Percentiles rank a stretch among this genome's conserved stretches.
These are phyloP conservation scores for Backusella australiensis DNA, from an alignment of 192 early-diverging fungal genomes.

Conservation along the genomic window DNA sequence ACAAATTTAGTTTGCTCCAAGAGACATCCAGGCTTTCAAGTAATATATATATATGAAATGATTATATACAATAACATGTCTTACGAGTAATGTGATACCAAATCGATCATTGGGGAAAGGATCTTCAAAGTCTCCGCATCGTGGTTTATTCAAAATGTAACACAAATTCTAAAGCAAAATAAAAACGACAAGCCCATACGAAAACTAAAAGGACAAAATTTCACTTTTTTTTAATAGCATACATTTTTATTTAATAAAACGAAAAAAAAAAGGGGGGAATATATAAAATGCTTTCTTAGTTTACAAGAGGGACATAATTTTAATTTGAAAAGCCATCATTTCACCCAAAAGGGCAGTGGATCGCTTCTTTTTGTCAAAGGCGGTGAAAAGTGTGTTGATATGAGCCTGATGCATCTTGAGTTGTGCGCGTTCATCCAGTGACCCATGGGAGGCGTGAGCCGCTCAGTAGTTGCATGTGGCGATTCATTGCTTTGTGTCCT, in stretches of 20 bases:
- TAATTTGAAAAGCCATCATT: slow-evolving; percentile 46
- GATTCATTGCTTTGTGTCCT: slow-evolving; percentile 76
- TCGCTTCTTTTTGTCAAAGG: slow-evolving; percentile 72
- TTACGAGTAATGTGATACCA: too few relatives aligned
- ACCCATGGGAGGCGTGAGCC: slow-evolving; percentile 61
- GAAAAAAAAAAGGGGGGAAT: not conserved
- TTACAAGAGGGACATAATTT: not conserved
- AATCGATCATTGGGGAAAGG: too few relatives aligned
- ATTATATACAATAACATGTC: too few relatives aligned
- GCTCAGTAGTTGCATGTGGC: slow-evolving; percentile 94
- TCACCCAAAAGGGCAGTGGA: slow-evolving; percentile 70
- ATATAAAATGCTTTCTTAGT: not conserved
- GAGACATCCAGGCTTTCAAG: too few relatives aligned
- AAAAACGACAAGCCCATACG: not conserved
- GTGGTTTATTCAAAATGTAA: too few relatives aligned
- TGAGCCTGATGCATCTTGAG: slow-evolving; percentile 58
- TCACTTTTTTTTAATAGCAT: too few relatives aligned
- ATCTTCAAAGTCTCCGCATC: too few relatives aligned
- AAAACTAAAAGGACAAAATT: not conserved
- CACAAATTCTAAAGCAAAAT: not conserved
- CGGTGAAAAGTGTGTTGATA: slow-evolving; percentile 54
- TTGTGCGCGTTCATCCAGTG: slow-evolving; percentile 41
- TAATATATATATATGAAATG: too few relatives aligned
- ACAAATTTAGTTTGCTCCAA: too few relatives aligned
- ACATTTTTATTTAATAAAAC: not conserved